These are phyloP conservation scores for Teratosphaeria nubilosa DNA, from an alignment of 2,329 filamentous ascomycete species.

Conservation along the genomic window DNA sequence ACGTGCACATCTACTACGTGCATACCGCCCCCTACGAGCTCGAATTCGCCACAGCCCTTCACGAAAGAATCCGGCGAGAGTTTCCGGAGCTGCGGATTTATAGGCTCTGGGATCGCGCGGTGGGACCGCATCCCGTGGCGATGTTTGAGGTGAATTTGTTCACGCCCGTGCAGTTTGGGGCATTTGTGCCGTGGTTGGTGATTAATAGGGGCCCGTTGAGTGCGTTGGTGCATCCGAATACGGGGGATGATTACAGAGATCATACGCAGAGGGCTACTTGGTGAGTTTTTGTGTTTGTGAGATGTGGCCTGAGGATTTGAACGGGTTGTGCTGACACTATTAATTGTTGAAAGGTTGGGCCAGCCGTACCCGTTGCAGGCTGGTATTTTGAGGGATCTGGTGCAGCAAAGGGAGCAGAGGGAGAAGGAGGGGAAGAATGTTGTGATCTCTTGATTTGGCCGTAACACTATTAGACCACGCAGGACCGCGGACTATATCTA, in stretches of 20 bases:
- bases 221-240: constrained; percentile 75
- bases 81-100: constrained; percentile 84
- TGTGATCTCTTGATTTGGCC: neutral
- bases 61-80: constrained; percentile 69
- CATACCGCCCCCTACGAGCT: constrained; percentile 50
- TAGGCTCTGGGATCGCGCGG: constrained; percentile 60
- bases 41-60: constrained; percentile 60
- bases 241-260: constrained; percentile 50
- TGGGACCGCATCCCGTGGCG: constrained; percentile 72
- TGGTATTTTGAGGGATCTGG: constrained; percentile 35
- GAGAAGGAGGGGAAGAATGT: constrained; percentile 1
- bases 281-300: constrained; percentile 22
- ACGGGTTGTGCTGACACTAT: neutral
- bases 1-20: constrained; percentile 78
- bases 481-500: too few relatives aligned
- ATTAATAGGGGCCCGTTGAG: constrained; percentile 73
- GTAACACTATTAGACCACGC: too few relatives aligned
- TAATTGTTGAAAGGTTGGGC: constrained; percentile 41
- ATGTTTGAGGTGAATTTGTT: constrained; percentile 94
- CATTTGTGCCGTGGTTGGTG: constrained; percentile 76
- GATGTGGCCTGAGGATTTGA: too few relatives aligned
- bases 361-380: constrained; percentile 53
- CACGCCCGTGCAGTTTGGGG: constrained; percentile 72
- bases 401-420: constrained; percentile 6
- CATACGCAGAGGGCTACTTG: constrained; percentile 62